These are phyloP conservation scores for Pterocarpus santalinus DNA, from an alignment of 306 rosid genomes.

Conservation along the genomic window DNA sequence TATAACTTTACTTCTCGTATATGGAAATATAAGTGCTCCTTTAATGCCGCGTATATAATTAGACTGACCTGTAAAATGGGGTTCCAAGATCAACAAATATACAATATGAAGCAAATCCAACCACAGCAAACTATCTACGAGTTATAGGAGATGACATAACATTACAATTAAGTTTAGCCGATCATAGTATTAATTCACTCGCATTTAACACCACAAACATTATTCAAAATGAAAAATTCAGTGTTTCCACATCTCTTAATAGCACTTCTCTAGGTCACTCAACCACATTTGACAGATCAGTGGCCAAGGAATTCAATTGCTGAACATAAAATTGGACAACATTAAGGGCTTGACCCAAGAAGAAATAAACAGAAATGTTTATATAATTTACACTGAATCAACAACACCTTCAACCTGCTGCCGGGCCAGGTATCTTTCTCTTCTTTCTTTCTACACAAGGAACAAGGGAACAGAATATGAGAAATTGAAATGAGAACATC, in stretches of 20 bases:
- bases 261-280: conserved; percentile 40
- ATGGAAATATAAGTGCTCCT: neutral
- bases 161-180: conserved; percentile 41
- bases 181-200: conserved; percentile 43
- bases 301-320: conserved; percentile 43
- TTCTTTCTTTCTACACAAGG: conserved; percentile 82
- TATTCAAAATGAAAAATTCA: neutral
- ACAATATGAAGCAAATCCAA: conserved; percentile 5
- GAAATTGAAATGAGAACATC: conserved; percentile 18
- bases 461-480: conserved; percentile 24
- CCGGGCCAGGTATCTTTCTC: conserved; percentile 92
- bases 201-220: conserved; percentile 39
- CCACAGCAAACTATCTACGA: conserved; percentile 56
- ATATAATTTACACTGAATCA: conserved; percentile 60
- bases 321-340: conserved; percentile 44
- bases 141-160: conserved; percentile 38
- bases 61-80: neutral
- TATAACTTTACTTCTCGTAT: neutral
- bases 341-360: conserved; percentile 39
- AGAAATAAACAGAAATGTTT: conserved; percentile 19
- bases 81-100: neutral
- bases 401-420: conserved; percentile 90
- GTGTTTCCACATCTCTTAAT: conserved; percentile 40
- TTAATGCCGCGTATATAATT: neutral
- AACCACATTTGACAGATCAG: conserved; percentile 44